Base-by-base conservation (phyloP, 2,329 filamentous ascomycete species). In the Acephala macrosclerotiorum region DNA sequence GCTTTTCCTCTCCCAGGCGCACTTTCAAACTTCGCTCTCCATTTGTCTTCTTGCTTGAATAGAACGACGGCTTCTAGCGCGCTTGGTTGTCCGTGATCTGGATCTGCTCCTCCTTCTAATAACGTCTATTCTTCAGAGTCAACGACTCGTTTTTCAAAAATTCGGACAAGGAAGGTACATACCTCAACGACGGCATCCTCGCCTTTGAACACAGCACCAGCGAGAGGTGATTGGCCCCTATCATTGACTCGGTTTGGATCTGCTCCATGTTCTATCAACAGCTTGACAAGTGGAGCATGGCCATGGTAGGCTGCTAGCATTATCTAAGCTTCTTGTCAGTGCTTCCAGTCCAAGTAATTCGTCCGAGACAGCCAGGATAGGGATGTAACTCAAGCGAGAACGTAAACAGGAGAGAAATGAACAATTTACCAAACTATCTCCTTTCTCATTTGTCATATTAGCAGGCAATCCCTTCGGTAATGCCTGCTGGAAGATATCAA, bases 291-390 rank as follows among this genome's bases (percentile, higher is more conserved):
- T 0, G 84, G 80, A 1, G 84, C 81, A 62, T 92, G 87, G 12
- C 89, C 89, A 70, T 92, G 85, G 72, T 93, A 93, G 0, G 89
- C 84, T 0, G 90, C 87, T 0, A 93, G 84, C 91, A 93, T 93
- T 66, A 93, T 80, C 86, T 88, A 59, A 22, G 9, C 22, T 20
- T 22, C 12, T 29, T 29, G 9, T 65, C n/a, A 65, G 53, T 51
- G 59, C 18, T 29, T 49, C 45, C 58, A 3, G 33, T 22, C 4
- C 18, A n/a, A n/a, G n/a, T n/a, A n/a, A n/a, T 22, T 45, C 29
- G 2, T 4, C 63, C 18, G 36, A 36, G 56, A 63, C 45, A 51
- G n/a, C n/a, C 16, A 2, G 29, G n/a, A 56, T 58, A 53, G 53
- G 55, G 18, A 58, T 25, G 18, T 1, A 60, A 57, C 42, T 36